These are phyloP conservation scores for Chlamydomonas eustigma DNA, from an alignment of 139 green algal species.

Conservation along the genomic window DNA sequence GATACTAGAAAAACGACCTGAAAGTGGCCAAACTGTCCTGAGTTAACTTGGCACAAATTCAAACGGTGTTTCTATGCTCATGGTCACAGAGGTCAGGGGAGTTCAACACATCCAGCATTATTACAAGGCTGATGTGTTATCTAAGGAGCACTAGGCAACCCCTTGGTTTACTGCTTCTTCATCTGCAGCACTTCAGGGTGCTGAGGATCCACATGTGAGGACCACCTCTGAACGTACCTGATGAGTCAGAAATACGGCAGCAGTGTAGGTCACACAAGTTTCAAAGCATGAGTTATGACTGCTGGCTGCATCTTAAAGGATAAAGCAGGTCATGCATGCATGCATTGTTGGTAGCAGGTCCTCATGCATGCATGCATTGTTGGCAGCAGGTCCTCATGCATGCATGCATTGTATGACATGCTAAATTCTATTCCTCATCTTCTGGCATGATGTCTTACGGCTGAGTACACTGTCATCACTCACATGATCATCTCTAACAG, in stretches of 20 bases:
- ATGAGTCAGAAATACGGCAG: background rate
- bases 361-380: background rate
- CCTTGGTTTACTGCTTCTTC: background rate
- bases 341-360: background rate
- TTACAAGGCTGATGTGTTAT: background rate
- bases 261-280: background rate
- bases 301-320: background rate
- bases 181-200: conserved; percentile 3
- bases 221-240: conserved; percentile 5
- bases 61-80: too few species aligned
- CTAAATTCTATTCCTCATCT: background rate
- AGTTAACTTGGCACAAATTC: too few species aligned
- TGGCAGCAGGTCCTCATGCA: background rate
- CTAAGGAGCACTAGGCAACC: background rate
- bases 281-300: background rate
- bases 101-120: too few species aligned
- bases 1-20: too few species aligned
- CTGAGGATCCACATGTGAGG: background rate
- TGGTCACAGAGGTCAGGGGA: too few species aligned
- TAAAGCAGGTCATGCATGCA: background rate
- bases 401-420: background rate
- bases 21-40: too few species aligned
- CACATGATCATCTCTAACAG: too few species aligned
- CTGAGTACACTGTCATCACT: background rate
- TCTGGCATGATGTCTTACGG: background rate